Base-by-base conservation (phyloP, 1,139 yeast genomes). In the Scheffersomyces quercinus region DNA sequence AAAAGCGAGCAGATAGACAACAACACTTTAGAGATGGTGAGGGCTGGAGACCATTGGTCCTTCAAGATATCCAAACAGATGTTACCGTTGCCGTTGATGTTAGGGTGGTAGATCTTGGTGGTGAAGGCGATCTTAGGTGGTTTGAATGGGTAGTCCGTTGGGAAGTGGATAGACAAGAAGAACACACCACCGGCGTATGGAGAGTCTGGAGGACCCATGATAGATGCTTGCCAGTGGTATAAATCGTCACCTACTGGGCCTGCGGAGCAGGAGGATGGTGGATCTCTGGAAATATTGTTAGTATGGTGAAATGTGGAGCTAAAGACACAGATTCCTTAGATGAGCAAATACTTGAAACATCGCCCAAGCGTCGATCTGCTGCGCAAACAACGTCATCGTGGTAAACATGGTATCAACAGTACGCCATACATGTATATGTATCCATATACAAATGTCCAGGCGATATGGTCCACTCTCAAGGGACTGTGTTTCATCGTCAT, bases 261-360 rank as follows among this genome's bases (percentile, higher is more conserved):
- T 9, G 99, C 99, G 35, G 98, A 90, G 73, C 99, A 95, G 40
- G 97, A 90, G 48, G 98, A 88, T 62, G 99, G 99, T 53, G 99
- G 99, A 68, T 93, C 99, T 80, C 96, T 88, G 38, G 48, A 34
- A 35, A 40, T 15, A 26, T 33, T 45, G 72, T 68, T 69, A 70
- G 74, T 69, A 64, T 31, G 28, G 15, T 29, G 20, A 9, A 29
- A 5, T 20, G 26, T 20, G 26, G 26, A 20, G 26, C 26, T 6
- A 20, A 20, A 8, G 32, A 30, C 32, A 30, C 14, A 12, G 14
- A 30, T 13, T 6, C 26, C 26, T 5, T 5, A 20, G 26, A 20
- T 20, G 26, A 20, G 3, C 26, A 20, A 5, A 20, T 20, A 20
- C 26, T 5, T 20, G 26, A 16, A 20, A 16, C 28, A 16, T 12